These are phyloP conservation scores for Astragalus membranaceus DNA, from an alignment of 306 rosid genomes.

Conservation along the genomic window DNA sequence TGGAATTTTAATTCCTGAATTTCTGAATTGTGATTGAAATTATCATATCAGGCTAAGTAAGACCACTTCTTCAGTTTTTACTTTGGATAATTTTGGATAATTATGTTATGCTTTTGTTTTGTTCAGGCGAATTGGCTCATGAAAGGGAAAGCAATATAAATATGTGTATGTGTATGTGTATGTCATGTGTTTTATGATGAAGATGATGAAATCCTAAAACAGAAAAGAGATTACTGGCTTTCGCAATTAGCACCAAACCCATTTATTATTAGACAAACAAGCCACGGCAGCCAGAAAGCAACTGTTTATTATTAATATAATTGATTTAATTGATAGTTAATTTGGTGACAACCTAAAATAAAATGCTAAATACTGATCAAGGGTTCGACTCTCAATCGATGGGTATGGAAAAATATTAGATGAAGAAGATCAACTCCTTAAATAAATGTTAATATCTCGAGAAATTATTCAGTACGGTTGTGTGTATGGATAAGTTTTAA, in stretches of 20 bases:
- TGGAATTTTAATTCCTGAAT: not conserved
- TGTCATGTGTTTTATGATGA: not conserved
- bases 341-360: not conserved
- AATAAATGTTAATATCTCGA: no score
- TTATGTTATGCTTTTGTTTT: not conserved
- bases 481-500: no score
- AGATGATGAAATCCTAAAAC: not conserved
- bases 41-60: not conserved
- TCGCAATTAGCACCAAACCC: not conserved
- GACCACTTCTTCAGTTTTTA: not conserved
- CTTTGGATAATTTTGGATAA: not conserved
- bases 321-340: not conserved
- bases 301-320: not conserved
- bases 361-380: not conserved
- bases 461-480: no score
- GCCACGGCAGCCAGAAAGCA: not conserved
- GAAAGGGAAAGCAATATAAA: not conserved
- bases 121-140: not conserved
- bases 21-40: not conserved
- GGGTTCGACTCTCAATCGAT: no score
- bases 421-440: no score
- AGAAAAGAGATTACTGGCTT: not conserved
- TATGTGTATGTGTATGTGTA: no score
- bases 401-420: no score
- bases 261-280: not conserved